Evolutionary conservation across 768 basidiomycete genomes (phyloP).

Genomic region (Agaricus blazei): DNA sequence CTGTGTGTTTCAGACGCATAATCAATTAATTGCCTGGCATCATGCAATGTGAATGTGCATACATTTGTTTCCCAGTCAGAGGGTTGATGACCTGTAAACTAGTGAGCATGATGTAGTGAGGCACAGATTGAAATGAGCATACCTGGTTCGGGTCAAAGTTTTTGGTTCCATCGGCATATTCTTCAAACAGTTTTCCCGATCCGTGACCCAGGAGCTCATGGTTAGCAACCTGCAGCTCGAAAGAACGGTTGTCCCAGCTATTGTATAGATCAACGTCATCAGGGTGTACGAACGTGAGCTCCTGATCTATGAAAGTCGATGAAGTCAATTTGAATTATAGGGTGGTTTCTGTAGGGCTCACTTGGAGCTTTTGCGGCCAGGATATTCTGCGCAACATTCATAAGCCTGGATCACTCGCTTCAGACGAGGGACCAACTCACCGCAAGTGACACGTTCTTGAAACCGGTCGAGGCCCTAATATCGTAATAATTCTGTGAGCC

Average conservation of each 20-base stretch:
- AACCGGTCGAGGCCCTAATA: constrained; percentile 74
- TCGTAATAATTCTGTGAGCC: constrained; percentile 69
- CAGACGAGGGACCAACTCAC: constrained; percentile 32
- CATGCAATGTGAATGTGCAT: constrained; percentile 16
- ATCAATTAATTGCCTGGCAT: constrained; percentile 1
- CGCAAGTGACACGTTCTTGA: constrained; percentile 86
- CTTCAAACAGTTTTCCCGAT: constrained; percentile 78
- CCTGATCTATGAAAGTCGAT: constrained; percentile 46
- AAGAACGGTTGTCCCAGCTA: constrained; percentile 71
- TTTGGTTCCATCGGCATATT: constrained; percentile 66
- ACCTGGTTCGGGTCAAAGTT: constrained; percentile 78
- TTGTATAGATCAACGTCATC: constrained; percentile 73
- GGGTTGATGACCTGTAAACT: constrained; percentile 66
- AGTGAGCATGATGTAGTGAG: neutral
- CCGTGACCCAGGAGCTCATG: constrained; percentile 88
- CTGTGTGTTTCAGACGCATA: constrained; percentile 27
- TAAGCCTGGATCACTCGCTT: neutral
- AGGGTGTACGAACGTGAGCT: constrained; percentile 77
- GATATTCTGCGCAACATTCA: constrained; percentile 50
- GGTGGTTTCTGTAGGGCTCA: constrained; percentile 24
- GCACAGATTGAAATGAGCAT: constrained; percentile 2
- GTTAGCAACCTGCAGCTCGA: constrained; percentile 87
- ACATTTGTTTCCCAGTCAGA: constrained; percentile 74
- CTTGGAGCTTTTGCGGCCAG: constrained; percentile 84
- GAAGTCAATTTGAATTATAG: neutral